These are phyloP conservation scores for Camellia japonica DNA, from an alignment of 148 eudicot genomes.

Conservation along the genomic window DNA sequence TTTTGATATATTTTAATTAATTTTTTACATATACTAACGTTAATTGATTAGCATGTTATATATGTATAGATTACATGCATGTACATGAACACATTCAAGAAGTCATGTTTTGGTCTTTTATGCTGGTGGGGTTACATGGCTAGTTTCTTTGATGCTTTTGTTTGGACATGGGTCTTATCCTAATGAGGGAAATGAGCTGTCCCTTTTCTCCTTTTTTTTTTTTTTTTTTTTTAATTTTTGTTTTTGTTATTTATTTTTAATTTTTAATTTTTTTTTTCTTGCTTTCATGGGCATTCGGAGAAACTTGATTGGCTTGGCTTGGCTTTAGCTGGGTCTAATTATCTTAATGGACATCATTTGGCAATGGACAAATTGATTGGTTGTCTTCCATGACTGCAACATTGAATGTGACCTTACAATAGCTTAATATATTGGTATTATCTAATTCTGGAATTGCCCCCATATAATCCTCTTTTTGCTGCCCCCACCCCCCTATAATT, in stretches of 20 bases:
- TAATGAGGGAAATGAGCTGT: constrained; percentile 23
- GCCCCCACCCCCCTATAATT: not conserved
- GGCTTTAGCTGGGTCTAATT: not conserved
- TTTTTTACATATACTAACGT: no score
- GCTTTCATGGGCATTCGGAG: constrained; percentile 7
- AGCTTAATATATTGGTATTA: constrained; percentile 5
- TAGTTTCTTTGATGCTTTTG: constrained; percentile 2
- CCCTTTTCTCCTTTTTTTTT: not conserved
- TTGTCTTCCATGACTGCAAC: constrained; percentile 42
- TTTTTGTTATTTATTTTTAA: not conserved
- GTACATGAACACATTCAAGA: not conserved
- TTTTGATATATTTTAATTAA: no score
- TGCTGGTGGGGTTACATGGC: not conserved
- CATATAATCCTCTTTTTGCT: constrained; percentile 1
- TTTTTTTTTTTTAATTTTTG: not conserved
- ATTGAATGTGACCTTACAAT: constrained; percentile 31
- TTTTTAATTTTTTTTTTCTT: not conserved
- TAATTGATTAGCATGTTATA: no score
- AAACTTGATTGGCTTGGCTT: constrained; percentile 7
- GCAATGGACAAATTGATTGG: constrained; percentile 34
- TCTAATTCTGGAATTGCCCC: constrained; percentile 23
- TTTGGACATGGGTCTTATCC: constrained; percentile 8
- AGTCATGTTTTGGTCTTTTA: not conserved
- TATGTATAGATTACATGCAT: not conserved
- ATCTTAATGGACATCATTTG: constrained; percentile 14